Conservation (phyloP, 441 rosid genomes). For the Jatropha podagrica region DNA sequence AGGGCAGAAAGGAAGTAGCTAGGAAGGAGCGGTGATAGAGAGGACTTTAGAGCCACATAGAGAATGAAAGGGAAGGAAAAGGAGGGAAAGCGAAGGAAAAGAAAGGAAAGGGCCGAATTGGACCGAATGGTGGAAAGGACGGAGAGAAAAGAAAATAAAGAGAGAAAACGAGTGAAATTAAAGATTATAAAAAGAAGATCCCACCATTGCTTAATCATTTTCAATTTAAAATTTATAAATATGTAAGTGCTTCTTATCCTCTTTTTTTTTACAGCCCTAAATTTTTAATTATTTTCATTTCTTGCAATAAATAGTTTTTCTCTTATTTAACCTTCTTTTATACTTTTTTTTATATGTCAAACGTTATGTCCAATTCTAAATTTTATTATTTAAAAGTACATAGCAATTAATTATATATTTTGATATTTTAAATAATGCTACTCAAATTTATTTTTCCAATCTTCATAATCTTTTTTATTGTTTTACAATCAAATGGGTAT, state of each 20-base stretch:
- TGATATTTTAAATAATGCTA: too few relatives aligned
- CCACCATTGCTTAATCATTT: slow-evolving; percentile 4
- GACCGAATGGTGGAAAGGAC: neutral
- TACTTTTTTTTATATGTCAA: too few relatives aligned
- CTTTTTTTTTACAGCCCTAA: too few relatives aligned
- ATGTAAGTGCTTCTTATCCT: neutral
- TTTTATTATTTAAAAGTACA: too few relatives aligned
- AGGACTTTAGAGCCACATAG: slow-evolving; percentile 38
- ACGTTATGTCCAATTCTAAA: too few relatives aligned
- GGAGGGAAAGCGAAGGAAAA: neutral
- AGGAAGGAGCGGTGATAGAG: slow-evolving; percentile 41
- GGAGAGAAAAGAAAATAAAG: neutral
- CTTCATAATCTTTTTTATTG: too few relatives aligned
- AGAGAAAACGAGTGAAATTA: slow-evolving; percentile 1
- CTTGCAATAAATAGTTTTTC: neutral
- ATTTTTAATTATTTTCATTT: neutral
- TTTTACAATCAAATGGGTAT: too few relatives aligned
- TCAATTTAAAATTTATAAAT: neutral
- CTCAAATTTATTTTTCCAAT: too few relatives aligned
- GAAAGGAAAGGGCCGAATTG: neutral
- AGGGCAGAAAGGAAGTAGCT: slow-evolving; percentile 19
- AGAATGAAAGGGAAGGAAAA: slow-evolving; percentile 14
- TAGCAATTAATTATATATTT: too few relatives aligned
- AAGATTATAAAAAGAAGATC: slow-evolving; percentile 1
- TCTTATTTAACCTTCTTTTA: neutral